A percentile compares a stretch with the other conserved stretches of the same genome.
phyloP scores from a whole-genome alignment of 1,139 yeast genomes.

The Magnusiomyces starmeri region DNA sequence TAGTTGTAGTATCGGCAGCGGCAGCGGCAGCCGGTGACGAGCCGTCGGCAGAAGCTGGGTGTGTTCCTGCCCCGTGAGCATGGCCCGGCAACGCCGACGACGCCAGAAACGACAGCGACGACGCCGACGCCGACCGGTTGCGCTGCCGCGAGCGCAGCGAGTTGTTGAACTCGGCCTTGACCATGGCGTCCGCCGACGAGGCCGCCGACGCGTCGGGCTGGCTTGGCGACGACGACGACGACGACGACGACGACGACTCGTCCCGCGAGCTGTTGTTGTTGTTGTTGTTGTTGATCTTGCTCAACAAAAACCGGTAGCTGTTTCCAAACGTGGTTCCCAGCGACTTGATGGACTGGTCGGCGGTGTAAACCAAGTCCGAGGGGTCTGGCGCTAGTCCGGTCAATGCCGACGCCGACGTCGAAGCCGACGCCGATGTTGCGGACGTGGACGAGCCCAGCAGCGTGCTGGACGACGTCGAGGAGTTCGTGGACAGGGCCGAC shows the following conservation, averaged over 20 bases:
- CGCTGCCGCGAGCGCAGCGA: neutral
- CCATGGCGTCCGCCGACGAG: neutral
- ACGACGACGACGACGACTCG: neutral
- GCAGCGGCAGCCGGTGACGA: neutral
- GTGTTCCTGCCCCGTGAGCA: neutral
- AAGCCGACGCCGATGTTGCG: constrained; percentile 5
- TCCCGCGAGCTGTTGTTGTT: constrained; percentile 19
- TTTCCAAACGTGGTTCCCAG: constrained; percentile 31
- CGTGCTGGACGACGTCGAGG: no score
- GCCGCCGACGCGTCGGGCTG: neutral
- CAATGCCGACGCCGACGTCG: neutral
- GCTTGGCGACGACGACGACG: neutral
- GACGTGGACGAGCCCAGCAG: constrained; percentile 2
- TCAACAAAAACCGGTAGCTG: constrained; percentile 31
- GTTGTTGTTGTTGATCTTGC: constrained; percentile 27
- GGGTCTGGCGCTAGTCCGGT: constrained; percentile 16
- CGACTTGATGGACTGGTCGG: constrained; percentile 30
- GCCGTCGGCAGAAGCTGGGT: neutral
- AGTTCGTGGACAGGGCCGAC: no score
- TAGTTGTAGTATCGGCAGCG: neutral
- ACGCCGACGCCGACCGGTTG: neutral
- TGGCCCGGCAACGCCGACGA: neutral
- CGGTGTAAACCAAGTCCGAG: constrained; percentile 26
- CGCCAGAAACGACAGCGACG: neutral
- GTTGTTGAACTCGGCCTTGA: neutral